A percentile compares a stretch with the other conserved stretches of the same genome.
Conservation (phyloP, 352 stramenopile species). For the Phytophthora tentaculata region DNA sequence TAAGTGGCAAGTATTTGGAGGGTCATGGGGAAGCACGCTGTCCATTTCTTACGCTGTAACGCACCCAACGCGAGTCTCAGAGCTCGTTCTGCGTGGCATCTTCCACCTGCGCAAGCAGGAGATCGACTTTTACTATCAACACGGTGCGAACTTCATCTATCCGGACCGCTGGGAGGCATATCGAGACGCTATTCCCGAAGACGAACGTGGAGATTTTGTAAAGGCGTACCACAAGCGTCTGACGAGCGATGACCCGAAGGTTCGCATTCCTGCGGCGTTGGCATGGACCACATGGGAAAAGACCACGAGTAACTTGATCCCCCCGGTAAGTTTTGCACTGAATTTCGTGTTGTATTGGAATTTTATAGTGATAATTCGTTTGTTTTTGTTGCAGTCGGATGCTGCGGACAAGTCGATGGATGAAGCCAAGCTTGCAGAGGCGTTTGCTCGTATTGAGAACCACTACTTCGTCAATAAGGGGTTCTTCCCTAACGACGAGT, state of each 20-base stretch:
- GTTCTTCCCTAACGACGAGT: conserved; percentile 90
- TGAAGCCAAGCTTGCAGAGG: conserved; percentile 85
- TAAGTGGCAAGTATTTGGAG: conserved; percentile 94
- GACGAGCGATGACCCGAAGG: conserved; percentile 85
- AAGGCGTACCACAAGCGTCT: conserved; percentile 89
- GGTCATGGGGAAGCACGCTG: conserved; percentile 95
- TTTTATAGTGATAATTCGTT: not conserved
- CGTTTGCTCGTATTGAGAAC: conserved; percentile 94
- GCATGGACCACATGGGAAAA: conserved; percentile 94
- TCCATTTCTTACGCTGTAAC: conserved; percentile 92
- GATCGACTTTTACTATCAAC: conserved; percentile 95
- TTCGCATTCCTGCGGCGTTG: conserved; percentile 81
- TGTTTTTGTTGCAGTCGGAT: conserved; percentile 44
- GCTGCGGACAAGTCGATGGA: conserved; percentile 80
- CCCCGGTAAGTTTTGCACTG: conserved; percentile 42
- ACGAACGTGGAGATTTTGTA: conserved; percentile 86
- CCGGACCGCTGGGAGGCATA: conserved; percentile 92
- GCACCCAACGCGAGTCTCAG: conserved; percentile 83
- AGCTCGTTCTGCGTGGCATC: conserved; percentile 93
- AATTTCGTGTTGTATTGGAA: not conserved
- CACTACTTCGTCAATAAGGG: conserved; percentile 93
- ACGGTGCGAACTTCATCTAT: conserved; percentile 90
- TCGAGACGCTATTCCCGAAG: conserved; percentile 84
- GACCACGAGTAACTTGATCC: conserved; percentile 84
- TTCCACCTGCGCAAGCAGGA: conserved; percentile 92